Evolutionary conservation across 805 yeast species (phyloP).

Genomic region (Metschnikowia colocasiae): DNA sequence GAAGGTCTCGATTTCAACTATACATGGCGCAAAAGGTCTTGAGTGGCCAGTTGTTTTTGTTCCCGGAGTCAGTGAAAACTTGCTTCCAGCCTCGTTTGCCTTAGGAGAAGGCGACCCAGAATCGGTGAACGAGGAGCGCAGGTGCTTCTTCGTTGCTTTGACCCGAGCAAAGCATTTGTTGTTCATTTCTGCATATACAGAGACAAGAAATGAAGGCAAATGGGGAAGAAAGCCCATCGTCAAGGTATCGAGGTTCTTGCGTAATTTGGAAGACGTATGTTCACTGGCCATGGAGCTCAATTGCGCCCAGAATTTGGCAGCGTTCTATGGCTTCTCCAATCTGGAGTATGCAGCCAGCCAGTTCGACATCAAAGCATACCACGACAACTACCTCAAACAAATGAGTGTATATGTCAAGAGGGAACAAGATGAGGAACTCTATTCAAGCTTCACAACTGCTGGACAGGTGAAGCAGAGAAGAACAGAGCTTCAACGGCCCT

Average conservation of each 20-base stretch:
- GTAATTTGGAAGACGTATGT: constrained; percentile 8
- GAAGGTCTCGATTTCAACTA: constrained; percentile 59
- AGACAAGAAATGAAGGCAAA: constrained; percentile 10
- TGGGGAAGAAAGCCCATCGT: constrained; percentile 23
- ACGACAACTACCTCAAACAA: constrained; percentile 4
- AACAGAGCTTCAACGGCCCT: not conserved
- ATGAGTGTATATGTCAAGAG: constrained; percentile 8
- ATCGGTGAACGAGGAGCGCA: constrained; percentile 65
- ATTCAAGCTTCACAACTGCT: constrained; percentile 8
- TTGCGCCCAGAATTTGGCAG: constrained; percentile 13
- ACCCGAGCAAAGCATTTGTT: constrained; percentile 72
- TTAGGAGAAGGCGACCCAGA: constrained; percentile 24
- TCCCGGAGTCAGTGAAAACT: constrained; percentile 65
- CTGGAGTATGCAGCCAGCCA: not conserved
- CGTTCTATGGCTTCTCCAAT: constrained; percentile 18
- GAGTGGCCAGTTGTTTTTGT: constrained; percentile 94
- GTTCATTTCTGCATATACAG: constrained; percentile 38
- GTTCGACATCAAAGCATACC: constrained; percentile 4
- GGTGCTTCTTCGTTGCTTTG: constrained; percentile 83
- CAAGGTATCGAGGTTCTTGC: constrained; percentile 28
- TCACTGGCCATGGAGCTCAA: constrained; percentile 20
- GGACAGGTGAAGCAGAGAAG: constrained; percentile 3
- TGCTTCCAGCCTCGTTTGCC: constrained; percentile 58
- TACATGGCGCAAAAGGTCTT: constrained; percentile 89
- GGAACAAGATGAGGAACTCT: not conserved